Percentiles rank a stretch among this genome's conserved stretches.
Evolutionary conservation across 768 basidiomycete species (phyloP).

Genomic region (Botryobasidium botryosum): DNA sequence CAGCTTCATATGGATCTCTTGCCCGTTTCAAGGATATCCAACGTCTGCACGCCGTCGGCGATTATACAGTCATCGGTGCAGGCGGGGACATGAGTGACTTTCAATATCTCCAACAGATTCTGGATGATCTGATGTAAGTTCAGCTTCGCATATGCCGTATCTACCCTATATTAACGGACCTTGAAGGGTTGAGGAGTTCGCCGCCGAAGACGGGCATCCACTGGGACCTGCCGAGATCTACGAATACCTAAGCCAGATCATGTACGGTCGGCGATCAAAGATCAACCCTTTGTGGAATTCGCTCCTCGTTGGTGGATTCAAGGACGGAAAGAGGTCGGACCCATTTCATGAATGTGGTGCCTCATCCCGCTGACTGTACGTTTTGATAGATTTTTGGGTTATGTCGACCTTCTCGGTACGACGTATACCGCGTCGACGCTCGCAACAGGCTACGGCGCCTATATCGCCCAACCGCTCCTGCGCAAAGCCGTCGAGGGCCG

Average conservation of each 20-base stretch:
- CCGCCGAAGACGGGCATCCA: conserved; percentile 64
- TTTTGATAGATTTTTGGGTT: conserved; percentile 62
- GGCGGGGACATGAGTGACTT: conserved; percentile 97
- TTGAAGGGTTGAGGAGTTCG: conserved; percentile 39
- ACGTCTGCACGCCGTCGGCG: conserved; percentile 72
- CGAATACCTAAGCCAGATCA: conserved; percentile 75
- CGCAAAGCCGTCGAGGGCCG: conserved; percentile 78
- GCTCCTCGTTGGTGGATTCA: conserved; percentile 78
- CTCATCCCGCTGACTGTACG: background rate
- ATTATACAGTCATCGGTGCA: conserved; percentile 75
- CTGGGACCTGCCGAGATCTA: conserved; percentile 84
- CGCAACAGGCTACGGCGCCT: conserved; percentile 86
- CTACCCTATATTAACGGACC: background rate
- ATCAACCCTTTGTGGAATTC: conserved; percentile 94
- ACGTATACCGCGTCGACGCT: conserved; percentile 88
- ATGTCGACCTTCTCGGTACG: conserved; percentile 90
- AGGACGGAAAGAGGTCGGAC: conserved; percentile 59
- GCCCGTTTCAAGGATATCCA: conserved; percentile 91
- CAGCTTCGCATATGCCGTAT: background rate
- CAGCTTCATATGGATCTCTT: conserved; percentile 92
- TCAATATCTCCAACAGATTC: conserved; percentile 69
- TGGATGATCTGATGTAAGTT: conserved; percentile 52
- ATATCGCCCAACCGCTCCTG: conserved; percentile 85
- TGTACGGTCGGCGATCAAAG: conserved; percentile 79
- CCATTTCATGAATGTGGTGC: background rate